Evolutionary conservation across 768 basidiomycete species (phyloP).

Genomic region (Ramaria rubella): DNA sequence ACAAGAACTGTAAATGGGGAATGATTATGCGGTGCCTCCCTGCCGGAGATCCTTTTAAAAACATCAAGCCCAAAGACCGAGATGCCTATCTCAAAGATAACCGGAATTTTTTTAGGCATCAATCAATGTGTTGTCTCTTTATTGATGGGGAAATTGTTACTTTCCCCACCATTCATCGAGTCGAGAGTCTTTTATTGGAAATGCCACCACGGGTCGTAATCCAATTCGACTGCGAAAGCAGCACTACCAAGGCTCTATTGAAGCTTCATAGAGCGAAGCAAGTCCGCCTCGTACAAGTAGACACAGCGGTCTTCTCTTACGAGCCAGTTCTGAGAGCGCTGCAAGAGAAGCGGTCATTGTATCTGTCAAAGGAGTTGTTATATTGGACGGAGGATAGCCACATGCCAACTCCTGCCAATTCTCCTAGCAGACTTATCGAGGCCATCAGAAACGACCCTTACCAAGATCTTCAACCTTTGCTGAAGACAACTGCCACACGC

Average conservation of each 20-base stretch:
- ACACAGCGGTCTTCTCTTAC: conserved; percentile 56
- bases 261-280: conserved; percentile 30
- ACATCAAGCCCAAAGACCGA: conserved; percentile 30
- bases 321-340: conserved; percentile 56
- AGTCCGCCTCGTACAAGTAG: conserved; percentile 47
- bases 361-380: conserved; percentile 45
- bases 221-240: conserved; percentile 42
- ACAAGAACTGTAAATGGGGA: conserved; percentile 17
- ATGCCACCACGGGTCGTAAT: conserved; percentile 46
- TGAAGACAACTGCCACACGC: conserved; percentile 27
- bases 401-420: conserved; percentile 12
- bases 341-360: conserved; percentile 38
- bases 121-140: conserved; percentile 48
- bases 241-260: conserved; percentile 31
- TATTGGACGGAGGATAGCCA: conserved; percentile 39
- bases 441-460: conserved; percentile 26
- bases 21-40: conserved; percentile 32
- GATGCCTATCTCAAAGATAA: conserved; percentile 33
- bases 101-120: conserved; percentile 41
- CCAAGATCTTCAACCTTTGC: conserved; percentile 34
- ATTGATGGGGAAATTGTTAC: conserved; percentile 42
- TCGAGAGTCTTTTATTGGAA: conserved; percentile 44
- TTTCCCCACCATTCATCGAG: conserved; percentile 48
- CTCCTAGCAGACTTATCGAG: conserved; percentile 21
- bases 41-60: conserved; percentile 19